Conservation (phyloP, 305 asterid species). For the Fraxinus greggii region DNA sequence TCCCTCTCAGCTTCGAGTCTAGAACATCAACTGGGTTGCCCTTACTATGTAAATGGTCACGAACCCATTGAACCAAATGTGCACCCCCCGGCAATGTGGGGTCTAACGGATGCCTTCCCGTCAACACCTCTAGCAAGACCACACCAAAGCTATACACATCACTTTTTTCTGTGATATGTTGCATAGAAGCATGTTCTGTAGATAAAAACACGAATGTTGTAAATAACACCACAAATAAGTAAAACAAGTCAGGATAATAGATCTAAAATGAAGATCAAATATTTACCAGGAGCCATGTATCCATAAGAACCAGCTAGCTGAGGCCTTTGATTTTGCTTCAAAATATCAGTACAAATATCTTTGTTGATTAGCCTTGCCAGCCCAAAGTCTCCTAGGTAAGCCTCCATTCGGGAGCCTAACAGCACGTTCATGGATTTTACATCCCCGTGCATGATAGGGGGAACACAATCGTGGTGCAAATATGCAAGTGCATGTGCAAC, state of each 20-base stretch:
- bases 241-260: not conserved
- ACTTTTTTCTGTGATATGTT: conserved; percentile 75
- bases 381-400: conserved; percentile 90
- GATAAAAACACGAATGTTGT: not conserved
- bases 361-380: conserved; percentile 63
- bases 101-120: conserved; percentile 95
- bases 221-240: not conserved
- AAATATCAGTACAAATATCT: conserved; percentile 25
- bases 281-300: conserved; percentile 95
- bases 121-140: conserved; percentile 78
- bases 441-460: conserved; percentile 94
- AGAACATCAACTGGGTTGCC: conserved; percentile 63
- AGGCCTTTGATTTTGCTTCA: conserved; percentile 67
- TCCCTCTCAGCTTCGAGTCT: conserved; percentile 87
- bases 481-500: conserved; percentile 86
- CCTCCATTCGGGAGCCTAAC: conserved; percentile 69
- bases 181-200: conserved; percentile 84
- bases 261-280: not conserved
- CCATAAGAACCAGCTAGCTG: conserved; percentile 95
- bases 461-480: conserved; percentile 88
- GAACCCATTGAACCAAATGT: conserved; percentile 88
- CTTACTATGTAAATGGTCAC: conserved; percentile 62
- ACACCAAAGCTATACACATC: conserved; percentile 91
- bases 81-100: conserved; percentile 84
- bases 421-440: conserved; percentile 95